A percentile compares a stretch with the other conserved stretches of the same genome.
phyloP scores from a whole-genome alignment of 495 filamentous ascomycete genomes.

The Xylaria scruposa region DNA sequence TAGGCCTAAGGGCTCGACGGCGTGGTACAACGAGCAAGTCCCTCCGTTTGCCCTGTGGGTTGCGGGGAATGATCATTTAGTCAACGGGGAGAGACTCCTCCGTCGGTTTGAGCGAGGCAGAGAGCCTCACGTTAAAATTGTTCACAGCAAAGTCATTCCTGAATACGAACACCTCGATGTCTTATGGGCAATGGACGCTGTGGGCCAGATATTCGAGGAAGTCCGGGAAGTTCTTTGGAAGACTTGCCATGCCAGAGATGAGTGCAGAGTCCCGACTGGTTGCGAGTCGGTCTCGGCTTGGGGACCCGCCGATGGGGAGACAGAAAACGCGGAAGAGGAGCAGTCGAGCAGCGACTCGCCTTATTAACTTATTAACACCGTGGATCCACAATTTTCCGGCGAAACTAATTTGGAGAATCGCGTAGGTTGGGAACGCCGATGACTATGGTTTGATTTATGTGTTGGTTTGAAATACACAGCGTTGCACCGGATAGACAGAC shows the following conservation, averaged over 20 bases:
- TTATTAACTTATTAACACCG: conserved; percentile 26
- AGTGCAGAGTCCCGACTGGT: conserved; percentile 68
- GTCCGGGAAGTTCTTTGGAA: conserved; percentile 85
- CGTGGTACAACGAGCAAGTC: conserved; percentile 82
- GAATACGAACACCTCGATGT: conserved; percentile 97
- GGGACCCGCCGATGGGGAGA: conserved; percentile 30
- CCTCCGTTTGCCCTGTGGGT: conserved; percentile 94
- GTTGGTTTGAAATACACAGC: not conserved
- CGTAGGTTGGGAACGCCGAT: not conserved
- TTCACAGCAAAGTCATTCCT: conserved; percentile 82
- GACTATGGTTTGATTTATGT: not conserved
- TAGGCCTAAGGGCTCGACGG: conserved; percentile 53
- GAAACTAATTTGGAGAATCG: conserved; percentile 2
- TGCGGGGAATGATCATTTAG: conserved; percentile 78
- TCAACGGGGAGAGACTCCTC: conserved; percentile 80
- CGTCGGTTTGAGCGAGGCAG: conserved; percentile 75
- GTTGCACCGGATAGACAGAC: not conserved
- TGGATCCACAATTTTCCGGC: not conserved
- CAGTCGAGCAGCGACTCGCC: conserved; percentile 45
- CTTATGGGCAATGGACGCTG: conserved; percentile 90
- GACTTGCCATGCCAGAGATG: conserved; percentile 60
- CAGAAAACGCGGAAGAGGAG: conserved; percentile 25
- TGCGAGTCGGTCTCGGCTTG: conserved; percentile 60
- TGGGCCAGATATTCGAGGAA: conserved; percentile 84
- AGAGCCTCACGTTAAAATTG: conserved; percentile 82